Evolutionary conservation across 192 early-diverging fungal genomes (phyloP).

Genomic region (Podila clonocystis): DNA sequence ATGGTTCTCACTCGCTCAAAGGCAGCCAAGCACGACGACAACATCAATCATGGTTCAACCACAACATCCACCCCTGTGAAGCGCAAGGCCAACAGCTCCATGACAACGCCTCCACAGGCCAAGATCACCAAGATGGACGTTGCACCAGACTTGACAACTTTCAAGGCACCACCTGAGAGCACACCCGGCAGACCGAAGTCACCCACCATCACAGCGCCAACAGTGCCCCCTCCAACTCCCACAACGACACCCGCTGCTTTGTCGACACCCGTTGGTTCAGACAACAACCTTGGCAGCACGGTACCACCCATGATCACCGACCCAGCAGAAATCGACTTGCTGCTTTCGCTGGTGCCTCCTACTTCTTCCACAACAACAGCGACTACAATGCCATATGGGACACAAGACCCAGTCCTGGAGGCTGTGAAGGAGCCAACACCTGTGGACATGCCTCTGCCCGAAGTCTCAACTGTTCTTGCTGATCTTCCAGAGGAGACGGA

Average conservation of each 20-base stretch:
- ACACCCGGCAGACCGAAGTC: neutral
- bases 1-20: slow-evolving; percentile 7
- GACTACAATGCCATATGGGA: neutral
- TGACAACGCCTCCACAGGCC: neutral
- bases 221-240: neutral
- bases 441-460: neutral
- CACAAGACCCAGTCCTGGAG: neutral
- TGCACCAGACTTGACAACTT: neutral
- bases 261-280: neutral
- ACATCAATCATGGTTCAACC: neutral
- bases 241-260: neutral
- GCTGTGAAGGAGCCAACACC: neutral
- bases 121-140: neutral
- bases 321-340: neutral
- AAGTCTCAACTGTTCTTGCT: neutral
- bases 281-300: neutral
- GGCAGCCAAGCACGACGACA: neutral
- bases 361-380: neutral
- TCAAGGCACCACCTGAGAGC: neutral
- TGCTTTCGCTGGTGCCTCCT: neutral
- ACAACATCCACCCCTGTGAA: neutral
- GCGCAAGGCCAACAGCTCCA: neutral
- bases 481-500: neutral
- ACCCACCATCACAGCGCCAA: neutral
- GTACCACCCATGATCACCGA: neutral